Evolutionary conservation across 208 protist species (phyloP).

Genomic region (Novymonas esmeraldas): DNA sequence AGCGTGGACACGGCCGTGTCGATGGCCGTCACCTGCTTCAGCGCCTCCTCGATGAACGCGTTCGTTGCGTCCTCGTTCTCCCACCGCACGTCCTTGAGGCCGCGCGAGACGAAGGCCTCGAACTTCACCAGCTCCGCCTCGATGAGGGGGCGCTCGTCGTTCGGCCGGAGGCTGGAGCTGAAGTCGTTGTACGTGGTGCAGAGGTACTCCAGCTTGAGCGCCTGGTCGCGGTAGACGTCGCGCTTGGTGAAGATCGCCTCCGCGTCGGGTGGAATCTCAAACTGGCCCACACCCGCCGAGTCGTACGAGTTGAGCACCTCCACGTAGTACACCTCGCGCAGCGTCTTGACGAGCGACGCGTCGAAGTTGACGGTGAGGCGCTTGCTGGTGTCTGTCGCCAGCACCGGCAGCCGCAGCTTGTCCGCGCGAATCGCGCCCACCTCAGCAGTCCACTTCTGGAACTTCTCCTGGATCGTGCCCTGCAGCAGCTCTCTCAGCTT

Average conservation of each 20-base stretch:
- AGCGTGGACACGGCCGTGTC: slow-evolving; percentile 86
- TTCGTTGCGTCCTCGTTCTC: slow-evolving; percentile 88
- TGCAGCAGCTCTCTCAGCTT: slow-evolving; percentile 69
- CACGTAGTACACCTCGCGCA: slow-evolving; percentile 97
- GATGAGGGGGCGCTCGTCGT: slow-evolving; percentile 94
- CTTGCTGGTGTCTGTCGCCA: slow-evolving; percentile 64
- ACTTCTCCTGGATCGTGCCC: slow-evolving; percentile 80
- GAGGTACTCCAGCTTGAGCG: slow-evolving; percentile 93
- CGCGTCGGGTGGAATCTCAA: slow-evolving; percentile 87
- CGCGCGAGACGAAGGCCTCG: slow-evolving; percentile 78
- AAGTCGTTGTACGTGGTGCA: slow-evolving; percentile 95
- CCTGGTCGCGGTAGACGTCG: slow-evolving; percentile 91
- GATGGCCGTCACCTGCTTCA: slow-evolving; percentile 83
- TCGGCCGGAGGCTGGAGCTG: slow-evolving; percentile 78
- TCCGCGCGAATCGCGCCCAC: slow-evolving; percentile 90
- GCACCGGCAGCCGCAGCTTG: slow-evolving; percentile 95
- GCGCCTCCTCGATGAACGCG: slow-evolving; percentile 88
- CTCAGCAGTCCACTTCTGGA: slow-evolving; percentile 89
- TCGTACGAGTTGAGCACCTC: slow-evolving; percentile 93
- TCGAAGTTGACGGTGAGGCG: slow-evolving; percentile 96
- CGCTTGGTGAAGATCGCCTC: slow-evolving; percentile 90
- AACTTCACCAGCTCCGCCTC: slow-evolving; percentile 87
- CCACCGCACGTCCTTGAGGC: slow-evolving; percentile 87
- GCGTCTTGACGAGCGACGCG: slow-evolving; percentile 92
- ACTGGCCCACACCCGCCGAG: slow-evolving; percentile 43